phyloP scores from a whole-genome alignment of 305 asterid genomes.

The Petunia hybrid region DNA sequence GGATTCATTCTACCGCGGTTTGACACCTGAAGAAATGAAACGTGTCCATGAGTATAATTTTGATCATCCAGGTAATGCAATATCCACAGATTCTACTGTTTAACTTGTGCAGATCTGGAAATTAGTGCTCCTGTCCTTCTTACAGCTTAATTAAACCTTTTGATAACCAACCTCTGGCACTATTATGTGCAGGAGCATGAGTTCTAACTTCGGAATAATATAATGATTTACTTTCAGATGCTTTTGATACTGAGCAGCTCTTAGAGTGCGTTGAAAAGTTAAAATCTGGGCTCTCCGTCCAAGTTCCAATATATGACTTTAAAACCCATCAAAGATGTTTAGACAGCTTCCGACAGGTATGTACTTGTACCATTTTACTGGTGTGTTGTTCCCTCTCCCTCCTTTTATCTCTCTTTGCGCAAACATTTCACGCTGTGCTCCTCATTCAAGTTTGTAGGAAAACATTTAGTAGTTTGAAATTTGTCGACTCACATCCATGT shows the following conservation, averaged over 20 bases:
- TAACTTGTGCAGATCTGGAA: slow-evolving; percentile 16
- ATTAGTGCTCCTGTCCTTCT: too few relatives aligned
- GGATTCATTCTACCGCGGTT: slow-evolving; percentile 98
- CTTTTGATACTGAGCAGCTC: slow-evolving; percentile 98
- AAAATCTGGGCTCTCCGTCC: slow-evolving; percentile 75
- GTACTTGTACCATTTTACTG: slow-evolving; percentile 25
- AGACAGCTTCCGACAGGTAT: slow-evolving; percentile 92
- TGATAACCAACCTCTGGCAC: slow-evolving; percentile 1
- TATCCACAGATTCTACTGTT: slow-evolving; percentile 3
- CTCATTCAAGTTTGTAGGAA: slow-evolving; percentile 2
- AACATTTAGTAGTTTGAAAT: slow-evolving; percentile 24
- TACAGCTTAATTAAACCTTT: neutral
- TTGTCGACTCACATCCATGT: neutral
- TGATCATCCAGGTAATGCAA: slow-evolving; percentile 88
- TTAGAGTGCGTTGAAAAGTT: slow-evolving; percentile 83
- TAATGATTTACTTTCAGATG: slow-evolving; percentile 61
- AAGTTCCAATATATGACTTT: slow-evolving; percentile 92
- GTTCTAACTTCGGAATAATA: slow-evolving; percentile 27
- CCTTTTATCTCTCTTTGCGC: neutral
- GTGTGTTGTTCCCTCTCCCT: neutral
- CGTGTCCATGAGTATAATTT: slow-evolving; percentile 90
- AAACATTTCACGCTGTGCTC: neutral
- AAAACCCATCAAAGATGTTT: slow-evolving; percentile 88
- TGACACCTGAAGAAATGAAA: slow-evolving; percentile 78
- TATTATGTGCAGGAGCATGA: slow-evolving; percentile 27